phyloP scores from a whole-genome alignment of 2,329 filamentous ascomycete genomes.

The Xylariaceae sp. region DNA sequence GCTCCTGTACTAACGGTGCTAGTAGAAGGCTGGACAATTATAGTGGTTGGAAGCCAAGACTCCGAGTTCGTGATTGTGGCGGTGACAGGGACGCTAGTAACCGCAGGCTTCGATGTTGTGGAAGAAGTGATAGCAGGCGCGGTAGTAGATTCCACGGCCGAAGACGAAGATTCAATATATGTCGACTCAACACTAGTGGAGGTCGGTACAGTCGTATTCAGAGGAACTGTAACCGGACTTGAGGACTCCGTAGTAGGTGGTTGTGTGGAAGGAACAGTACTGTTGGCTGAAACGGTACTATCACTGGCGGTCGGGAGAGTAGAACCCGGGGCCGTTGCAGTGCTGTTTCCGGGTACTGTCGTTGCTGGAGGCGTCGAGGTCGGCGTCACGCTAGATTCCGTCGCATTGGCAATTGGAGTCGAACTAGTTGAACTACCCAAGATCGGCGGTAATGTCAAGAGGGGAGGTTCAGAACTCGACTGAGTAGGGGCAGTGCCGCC shows the following conservation, averaged over 20 bases:
- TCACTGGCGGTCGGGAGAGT: slow-evolving; percentile 5
- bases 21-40: slow-evolving; percentile 57
- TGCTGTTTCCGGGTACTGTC: slow-evolving; percentile 15
- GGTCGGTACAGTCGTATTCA: slow-evolving; percentile 18
- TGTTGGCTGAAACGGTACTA: slow-evolving; percentile 15
- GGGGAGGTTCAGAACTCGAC: slow-evolving; percentile 1
- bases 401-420: slow-evolving; percentile 21
- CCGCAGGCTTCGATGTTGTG: slow-evolving; percentile 16
- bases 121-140: slow-evolving; percentile 9
- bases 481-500: background rate
- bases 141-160: slow-evolving; percentile 5
- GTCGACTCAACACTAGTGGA: slow-evolving; percentile 20
- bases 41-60: slow-evolving; percentile 61
- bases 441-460: slow-evolving; percentile 18
- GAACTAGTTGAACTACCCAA: slow-evolving; percentile 15
- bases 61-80: slow-evolving; percentile 48
- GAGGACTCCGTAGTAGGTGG: slow-evolving; percentile 13
- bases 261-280: slow-evolving; percentile 14
- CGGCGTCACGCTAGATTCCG: slow-evolving; percentile 22
- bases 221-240: slow-evolving; percentile 16
- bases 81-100: slow-evolving; percentile 46
- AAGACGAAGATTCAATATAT: slow-evolving; percentile 2
- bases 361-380: slow-evolving; percentile 5
- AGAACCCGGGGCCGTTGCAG: background rate
- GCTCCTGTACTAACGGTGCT: slow-evolving; percentile 44